These are phyloP conservation scores for Elsinoe necatrix DNA, from an alignment of 2,329 filamentous ascomycete genomes.

Conservation along the genomic window DNA sequence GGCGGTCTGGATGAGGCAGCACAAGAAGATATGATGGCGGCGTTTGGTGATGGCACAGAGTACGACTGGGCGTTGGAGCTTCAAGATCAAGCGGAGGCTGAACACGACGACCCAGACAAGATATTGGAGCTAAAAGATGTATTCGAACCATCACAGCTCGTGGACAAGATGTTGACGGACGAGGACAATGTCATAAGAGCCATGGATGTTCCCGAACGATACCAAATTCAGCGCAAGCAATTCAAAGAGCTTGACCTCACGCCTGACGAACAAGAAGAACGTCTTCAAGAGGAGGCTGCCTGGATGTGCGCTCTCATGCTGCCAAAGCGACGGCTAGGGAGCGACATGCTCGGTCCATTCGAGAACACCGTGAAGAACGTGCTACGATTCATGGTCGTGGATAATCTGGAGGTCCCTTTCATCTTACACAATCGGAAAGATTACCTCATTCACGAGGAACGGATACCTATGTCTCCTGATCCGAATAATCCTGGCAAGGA, in stretches of 20 bases:
- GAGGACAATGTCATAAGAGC: slow-evolving; percentile 87
- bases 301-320: slow-evolving; percentile 91
- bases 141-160: slow-evolving; percentile 90
- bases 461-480: slow-evolving; percentile 53
- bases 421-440: slow-evolving; percentile 98
- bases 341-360: slow-evolving; percentile 72
- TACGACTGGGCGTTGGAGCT: slow-evolving; percentile 90
- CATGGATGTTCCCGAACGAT: slow-evolving; percentile 84
- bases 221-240: slow-evolving; percentile 81
- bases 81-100: slow-evolving; percentile 75
- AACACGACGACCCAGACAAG: slow-evolving; percentile 68
- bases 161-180: slow-evolving; percentile 90
- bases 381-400: slow-evolving; percentile 86
- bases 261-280: slow-evolving; percentile 58
- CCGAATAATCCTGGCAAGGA: slow-evolving; percentile 61
- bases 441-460: slow-evolving; percentile 85
- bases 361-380: slow-evolving; percentile 84
- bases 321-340: slow-evolving; percentile 60
- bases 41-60: slow-evolving; percentile 91
- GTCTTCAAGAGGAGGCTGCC: slow-evolving; percentile 70
- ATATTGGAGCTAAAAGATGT: slow-evolving; percentile 92
- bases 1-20: slow-evolving; percentile 79
- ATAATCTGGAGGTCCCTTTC: slow-evolving; percentile 92
- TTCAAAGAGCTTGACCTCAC: slow-evolving; percentile 70
- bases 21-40: slow-evolving; percentile 89